Evolutionary conservation across 768 basidiomycete species (phyloP), one percentile per base, ranked within the genome.

Genomic region (Amanita molliuscula): DNA sequence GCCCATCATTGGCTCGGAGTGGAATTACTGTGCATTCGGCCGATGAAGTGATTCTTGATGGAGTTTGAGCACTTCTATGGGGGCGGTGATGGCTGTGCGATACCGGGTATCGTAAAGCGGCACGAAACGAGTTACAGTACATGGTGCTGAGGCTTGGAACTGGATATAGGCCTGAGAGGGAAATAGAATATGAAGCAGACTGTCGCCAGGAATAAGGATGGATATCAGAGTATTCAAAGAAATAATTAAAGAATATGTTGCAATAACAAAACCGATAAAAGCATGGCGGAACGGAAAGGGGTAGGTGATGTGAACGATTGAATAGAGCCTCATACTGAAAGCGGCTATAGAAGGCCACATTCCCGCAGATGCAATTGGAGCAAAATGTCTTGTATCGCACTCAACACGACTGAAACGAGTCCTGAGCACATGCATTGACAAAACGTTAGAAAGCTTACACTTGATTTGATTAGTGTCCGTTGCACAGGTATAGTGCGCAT

Each of bases 381-480:
- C 31, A 92, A 78, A 58, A 91, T 91, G 58, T 91, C 89, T 63
- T 90, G 89, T 56, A 91, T 89, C 2, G 89, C 88, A 59, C 82
- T 87, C 61, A 92, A 66, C 33, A 91, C 87, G 69, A 91, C 76
- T 78, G 52, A n/a, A 43, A 46, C 43, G 26, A 23, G 31, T 43
- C 13, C 40, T 52, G 15, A 52, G 45, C 42, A 28, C 38, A 36
- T 16, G 38, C 40, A 23, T n/a, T 16, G n/a, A 20, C 10, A n/a
- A 13, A n/a, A 18, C 6, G 20, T 20, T 6, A 11, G 9, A 21
- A n/a, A 31, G 61, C 81, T 47, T 64, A 91, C 88, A 91, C 67
- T 88, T 89, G 63, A 91, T 89, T 70, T 91, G 89, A 58, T 90
- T 84, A 9, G 92, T 94, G 65, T 95, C 92, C 13, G 90, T 93